Conservation (phyloP, 805 yeast species). For the Metschnikowia reukaufii region DNA sequence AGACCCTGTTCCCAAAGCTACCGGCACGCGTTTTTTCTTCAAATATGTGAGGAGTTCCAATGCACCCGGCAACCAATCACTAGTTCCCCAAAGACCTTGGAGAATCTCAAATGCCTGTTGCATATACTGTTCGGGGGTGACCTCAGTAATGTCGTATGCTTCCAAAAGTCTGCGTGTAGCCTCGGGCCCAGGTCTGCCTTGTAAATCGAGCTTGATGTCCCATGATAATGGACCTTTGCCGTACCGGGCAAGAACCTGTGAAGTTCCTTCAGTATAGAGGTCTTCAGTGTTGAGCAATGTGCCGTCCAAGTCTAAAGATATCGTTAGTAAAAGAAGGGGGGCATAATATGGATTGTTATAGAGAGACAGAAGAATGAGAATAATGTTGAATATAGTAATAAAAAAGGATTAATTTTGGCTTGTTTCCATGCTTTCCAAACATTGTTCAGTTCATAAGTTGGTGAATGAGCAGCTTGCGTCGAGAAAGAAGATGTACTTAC, state of each 20-base stretch:
- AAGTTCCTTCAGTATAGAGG: conserved; percentile 76
- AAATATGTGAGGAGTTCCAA: conserved; percentile 60
- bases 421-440: too few species aligned
- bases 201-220: conserved; percentile 84
- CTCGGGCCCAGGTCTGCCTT: conserved; percentile 86
- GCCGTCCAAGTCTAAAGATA: conserved; percentile 83
- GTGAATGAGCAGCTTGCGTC: too few species aligned
- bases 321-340: conserved; percentile 19
- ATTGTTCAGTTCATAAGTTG: too few species aligned
- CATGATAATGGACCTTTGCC: conserved; percentile 83
- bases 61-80: conserved; percentile 83
- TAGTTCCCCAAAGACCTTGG: conserved; percentile 58
- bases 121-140: conserved; percentile 67
- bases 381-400: too few species aligned
- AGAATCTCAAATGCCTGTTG: conserved; percentile 54
- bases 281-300: conserved; percentile 89
- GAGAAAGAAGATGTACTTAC: conserved; percentile 36
- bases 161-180: conserved; percentile 67
- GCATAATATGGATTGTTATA: too few species aligned
- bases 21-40: conserved; percentile 57
- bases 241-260: conserved; percentile 61
- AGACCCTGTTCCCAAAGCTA: conserved; percentile 91
- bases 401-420: too few species aligned
- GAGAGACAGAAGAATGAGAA: too few species aligned
- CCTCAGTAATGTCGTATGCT: conserved; percentile 47